Base-by-base conservation (phyloP, 2,329 filamentous ascomycete genomes). In the Epichloe coenophiala region DNA sequence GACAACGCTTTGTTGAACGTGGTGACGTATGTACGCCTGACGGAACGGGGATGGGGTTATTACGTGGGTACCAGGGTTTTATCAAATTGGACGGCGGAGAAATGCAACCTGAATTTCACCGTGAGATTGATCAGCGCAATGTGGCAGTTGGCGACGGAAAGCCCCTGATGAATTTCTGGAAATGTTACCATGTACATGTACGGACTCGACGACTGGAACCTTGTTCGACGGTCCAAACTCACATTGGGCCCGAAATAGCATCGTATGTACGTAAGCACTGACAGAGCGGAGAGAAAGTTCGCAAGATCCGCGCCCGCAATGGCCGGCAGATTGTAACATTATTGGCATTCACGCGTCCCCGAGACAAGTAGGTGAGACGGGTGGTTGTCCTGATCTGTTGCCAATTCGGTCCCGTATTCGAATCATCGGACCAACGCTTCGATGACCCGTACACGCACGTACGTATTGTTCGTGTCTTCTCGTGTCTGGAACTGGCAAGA, bases 1-100 rank as follows among this genome's bases (percentile, higher is more conserved):
- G 45, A 23, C 17, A 23, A 19, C n/a, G 23, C 5, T 33, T 27
- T 27, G 33, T 42, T 15, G 47, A 27, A 42, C 13, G 40, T 13
- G 33, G 47, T 49, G 47, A 49, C 47, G 47, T 43, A 43, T 21
- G 19, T 43, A 43, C 33, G 19, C 39, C 40, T 49, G 39, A 44
- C 47, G 31, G 19, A 9, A 43, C 27, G 11, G 35, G 15, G 13
- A 23, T 15, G n/a, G 5, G 35, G 7, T 27, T 19, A 21, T 27
- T 19, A 21, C 23, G 27, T 21, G 27, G 42, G 17, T n/a, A 15
- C 19, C n/a, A 41, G 35, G 21, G 7, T 27, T 37, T 43, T 21
- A 4, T 36, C 35, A 49, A 17, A 38, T 17, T 38, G 33, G 37
- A 17, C 37, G 43, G 17, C 48, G 43, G 38, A 41, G 47, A 48